These are phyloP conservation scores for Aquanectria penicillioides DNA, from an alignment of 2,329 filamentous ascomycete genomes.

Conservation along the genomic window DNA sequence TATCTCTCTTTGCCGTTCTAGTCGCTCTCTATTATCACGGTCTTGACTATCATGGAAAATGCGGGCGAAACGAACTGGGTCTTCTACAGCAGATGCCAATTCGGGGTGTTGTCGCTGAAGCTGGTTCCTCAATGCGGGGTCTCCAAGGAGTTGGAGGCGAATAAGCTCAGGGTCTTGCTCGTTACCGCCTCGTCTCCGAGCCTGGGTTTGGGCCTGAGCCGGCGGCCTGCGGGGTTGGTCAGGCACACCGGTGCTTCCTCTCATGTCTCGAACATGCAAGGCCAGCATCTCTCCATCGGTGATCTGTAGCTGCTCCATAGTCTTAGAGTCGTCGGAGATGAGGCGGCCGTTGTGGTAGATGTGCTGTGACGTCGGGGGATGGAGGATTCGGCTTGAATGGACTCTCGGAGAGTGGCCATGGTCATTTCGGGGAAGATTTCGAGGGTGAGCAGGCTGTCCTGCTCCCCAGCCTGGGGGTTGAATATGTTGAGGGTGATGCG, in stretches of 20 bases:
- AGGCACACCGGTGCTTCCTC: constrained; percentile 56
- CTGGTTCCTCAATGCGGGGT: constrained; percentile 77
- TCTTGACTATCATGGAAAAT: constrained; percentile 75
- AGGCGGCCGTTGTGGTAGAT: constrained; percentile 91
- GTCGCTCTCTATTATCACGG: constrained; percentile 76
- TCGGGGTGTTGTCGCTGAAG: constrained; percentile 79
- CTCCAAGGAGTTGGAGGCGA: constrained; percentile 82
- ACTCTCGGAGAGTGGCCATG: constrained; percentile 84
- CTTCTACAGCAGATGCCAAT: constrained; percentile 79
- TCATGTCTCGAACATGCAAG: constrained; percentile 77
- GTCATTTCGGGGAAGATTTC: constrained; percentile 87
- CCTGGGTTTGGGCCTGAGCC: constrained; percentile 30
- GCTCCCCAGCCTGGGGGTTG: constrained; percentile 72
- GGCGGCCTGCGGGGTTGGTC: constrained; percentile 47
- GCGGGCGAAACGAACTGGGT: constrained; percentile 79
- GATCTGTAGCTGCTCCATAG: constrained; percentile 82
- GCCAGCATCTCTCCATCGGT: constrained; percentile 92
- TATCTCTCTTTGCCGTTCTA: constrained; percentile 84
- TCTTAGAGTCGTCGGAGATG: constrained; percentile 80
- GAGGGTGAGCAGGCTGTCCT: constrained; percentile 81
- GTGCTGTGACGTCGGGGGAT: constrained; percentile 78
- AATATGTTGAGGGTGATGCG: constrained; percentile 88
- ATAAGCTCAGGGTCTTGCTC: constrained; percentile 80
- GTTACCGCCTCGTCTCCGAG: constrained; percentile 45
- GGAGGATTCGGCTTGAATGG: constrained; percentile 84